Percentiles rank a stretch among this genome's conserved stretches.
These are phyloP conservation scores for Thermomucor indicae-seudaticae DNA, from an alignment of 371 early-diverging fungal species.

Conservation along the genomic window DNA sequence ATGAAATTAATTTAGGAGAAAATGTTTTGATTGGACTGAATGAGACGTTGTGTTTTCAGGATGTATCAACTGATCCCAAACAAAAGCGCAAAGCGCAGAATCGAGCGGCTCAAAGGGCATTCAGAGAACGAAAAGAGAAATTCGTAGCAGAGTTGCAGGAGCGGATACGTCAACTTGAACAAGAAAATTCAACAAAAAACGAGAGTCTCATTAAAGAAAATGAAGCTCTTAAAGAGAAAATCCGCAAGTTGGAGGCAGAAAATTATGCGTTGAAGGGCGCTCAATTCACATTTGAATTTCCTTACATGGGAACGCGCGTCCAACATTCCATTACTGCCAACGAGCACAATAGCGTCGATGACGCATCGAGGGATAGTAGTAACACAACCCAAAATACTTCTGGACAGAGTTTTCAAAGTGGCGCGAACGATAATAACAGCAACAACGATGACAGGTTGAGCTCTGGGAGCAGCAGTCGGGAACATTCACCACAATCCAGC, in stretches of 20 bases:
- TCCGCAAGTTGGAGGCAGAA: constrained; percentile 31
- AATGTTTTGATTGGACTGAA: too few species aligned
- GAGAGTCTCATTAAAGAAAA: constrained; percentile 30
- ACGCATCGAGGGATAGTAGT: background rate
- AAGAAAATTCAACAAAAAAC: constrained; percentile 6
- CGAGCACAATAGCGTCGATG: background rate
- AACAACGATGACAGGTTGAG: background rate
- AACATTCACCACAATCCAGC: background rate
- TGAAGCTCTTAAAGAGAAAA: constrained; percentile 20
- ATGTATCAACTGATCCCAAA: constrained; percentile 25
- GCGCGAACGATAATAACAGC: background rate
- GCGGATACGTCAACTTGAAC: constrained; percentile 63
- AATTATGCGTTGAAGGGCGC: constrained; percentile 41
- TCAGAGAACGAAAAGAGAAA: constrained; percentile 71
- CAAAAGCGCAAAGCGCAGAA: constrained; percentile 76
- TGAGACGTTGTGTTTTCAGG: too few species aligned
- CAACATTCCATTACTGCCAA: background rate
- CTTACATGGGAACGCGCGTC: background rate
- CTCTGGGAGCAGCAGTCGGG: too few species aligned
- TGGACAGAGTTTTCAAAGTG: background rate
- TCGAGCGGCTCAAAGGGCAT: constrained; percentile 74
- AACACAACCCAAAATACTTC: background rate
- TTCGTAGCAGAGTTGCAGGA: constrained; percentile 62
- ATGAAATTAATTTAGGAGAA: background rate
- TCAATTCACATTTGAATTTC: constrained; percentile 43